Evolutionary conservation across 176 grass and related monocot species (phyloP).

Genomic region (Avena atlantica): DNA sequence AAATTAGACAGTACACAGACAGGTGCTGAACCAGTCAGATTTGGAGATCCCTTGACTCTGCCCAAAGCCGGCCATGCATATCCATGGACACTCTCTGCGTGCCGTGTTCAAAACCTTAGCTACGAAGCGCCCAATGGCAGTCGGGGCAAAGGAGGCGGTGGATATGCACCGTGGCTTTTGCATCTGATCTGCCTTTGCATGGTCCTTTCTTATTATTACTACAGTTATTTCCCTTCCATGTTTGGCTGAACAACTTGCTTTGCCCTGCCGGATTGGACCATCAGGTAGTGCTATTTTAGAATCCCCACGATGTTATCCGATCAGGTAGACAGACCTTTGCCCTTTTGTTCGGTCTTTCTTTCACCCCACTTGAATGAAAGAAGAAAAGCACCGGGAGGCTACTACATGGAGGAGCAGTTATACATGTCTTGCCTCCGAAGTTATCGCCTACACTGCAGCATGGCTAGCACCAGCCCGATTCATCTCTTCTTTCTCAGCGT

Average conservation of each 20-base stretch:
- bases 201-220: neutral
- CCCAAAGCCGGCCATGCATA: conserved; percentile 6
- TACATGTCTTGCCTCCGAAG: conserved; percentile 55
- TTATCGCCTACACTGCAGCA: conserved; percentile 16
- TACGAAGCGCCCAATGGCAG: conserved; percentile 50
- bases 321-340: conserved; percentile 39
- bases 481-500: no score
- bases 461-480: neutral
- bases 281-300: conserved; percentile 26
- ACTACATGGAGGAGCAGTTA: conserved; percentile 12
- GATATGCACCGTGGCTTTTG: conserved; percentile 32
- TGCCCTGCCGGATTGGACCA: conserved; percentile 40
- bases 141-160: conserved; percentile 1
- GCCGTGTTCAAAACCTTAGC: conserved; percentile 37
- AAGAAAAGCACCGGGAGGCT: conserved; percentile 21
- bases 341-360: conserved; percentile 39
- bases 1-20: neutral
- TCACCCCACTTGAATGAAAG: conserved; percentile 27
- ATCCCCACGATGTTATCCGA: conserved; percentile 55
- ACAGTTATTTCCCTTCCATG: conserved; percentile 38
- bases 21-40: neutral
- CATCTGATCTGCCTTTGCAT: conserved; percentile 13
- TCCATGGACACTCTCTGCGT: neutral
- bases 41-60: neutral
- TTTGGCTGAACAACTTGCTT: conserved; percentile 36